Percentiles rank a stretch among this genome's conserved stretches.
These are phyloP conservation scores for Aphanoascus verrucosus DNA, from an alignment of 2,329 filamentous ascomycete genomes.

Conservation along the genomic window DNA sequence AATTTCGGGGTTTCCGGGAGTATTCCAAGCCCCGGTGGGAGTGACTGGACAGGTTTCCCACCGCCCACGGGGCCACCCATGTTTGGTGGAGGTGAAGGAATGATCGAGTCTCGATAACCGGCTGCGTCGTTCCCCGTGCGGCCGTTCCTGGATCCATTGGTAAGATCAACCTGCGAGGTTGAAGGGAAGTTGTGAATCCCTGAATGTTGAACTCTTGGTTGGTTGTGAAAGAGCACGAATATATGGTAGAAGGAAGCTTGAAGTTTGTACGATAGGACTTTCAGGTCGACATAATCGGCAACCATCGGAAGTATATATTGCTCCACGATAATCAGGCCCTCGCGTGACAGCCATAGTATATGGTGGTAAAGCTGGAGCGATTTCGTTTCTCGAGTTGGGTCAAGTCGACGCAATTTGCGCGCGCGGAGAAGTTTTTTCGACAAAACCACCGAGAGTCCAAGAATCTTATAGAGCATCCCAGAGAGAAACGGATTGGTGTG, in stretches of 20 bases:
- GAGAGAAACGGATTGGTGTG: slow-evolving; percentile 66
- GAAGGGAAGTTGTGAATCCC: slow-evolving; percentile 37
- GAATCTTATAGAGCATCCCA: slow-evolving; percentile 71
- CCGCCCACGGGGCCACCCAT: slow-evolving; percentile 48
- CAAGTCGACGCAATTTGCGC: slow-evolving; percentile 70
- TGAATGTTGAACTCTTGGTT: slow-evolving; percentile 60
- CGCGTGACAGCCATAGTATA: slow-evolving; percentile 89
- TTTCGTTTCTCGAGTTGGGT: slow-evolving; percentile 64
- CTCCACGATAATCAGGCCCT: slow-evolving; percentile 80
- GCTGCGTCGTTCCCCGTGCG: slow-evolving; percentile 12
- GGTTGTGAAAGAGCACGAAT: slow-evolving; percentile 91
- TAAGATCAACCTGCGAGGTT: slow-evolving; percentile 19
- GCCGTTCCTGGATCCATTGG: slow-evolving; percentile 22
- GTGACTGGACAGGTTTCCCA: slow-evolving; percentile 45
- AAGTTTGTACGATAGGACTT: slow-evolving; percentile 82
- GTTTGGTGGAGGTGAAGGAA: slow-evolving; percentile 37
- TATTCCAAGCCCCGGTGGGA: slow-evolving; percentile 30
- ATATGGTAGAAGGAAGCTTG: slow-evolving; percentile 93
- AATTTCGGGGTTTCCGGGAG: slow-evolving; percentile 24
- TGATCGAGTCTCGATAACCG: slow-evolving; percentile 30
- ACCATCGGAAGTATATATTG: slow-evolving; percentile 77
- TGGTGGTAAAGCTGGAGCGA: slow-evolving; percentile 76
- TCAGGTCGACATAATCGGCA: slow-evolving; percentile 66
- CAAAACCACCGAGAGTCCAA: slow-evolving; percentile 81
- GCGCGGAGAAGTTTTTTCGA: slow-evolving; percentile 73